A percentile compares a stretch with the other conserved stretches of the same genome.
These are phyloP conservation scores for Podosphaera aphanis DNA, from an alignment of 2,329 filamentous ascomycete species.

Conservation along the genomic window DNA sequence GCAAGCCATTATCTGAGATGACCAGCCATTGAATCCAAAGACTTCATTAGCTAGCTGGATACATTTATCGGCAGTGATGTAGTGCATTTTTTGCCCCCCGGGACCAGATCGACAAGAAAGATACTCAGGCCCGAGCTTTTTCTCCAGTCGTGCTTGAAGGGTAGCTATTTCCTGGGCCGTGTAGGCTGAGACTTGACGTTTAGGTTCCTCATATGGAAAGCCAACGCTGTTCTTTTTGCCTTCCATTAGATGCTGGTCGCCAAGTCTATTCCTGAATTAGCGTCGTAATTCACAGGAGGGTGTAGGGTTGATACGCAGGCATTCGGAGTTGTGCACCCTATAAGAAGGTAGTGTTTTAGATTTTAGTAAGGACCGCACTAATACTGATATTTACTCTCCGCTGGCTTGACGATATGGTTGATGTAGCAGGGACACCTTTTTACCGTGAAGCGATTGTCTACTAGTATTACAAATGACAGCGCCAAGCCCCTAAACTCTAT, in stretches of 20 bases:
- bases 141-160: constrained; percentile 65
- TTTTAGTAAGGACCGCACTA: background rate
- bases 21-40: constrained; percentile 96
- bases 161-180: constrained; percentile 81
- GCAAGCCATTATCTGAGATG: constrained; percentile 79
- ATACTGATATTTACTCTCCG: background rate
- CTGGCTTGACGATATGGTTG: background rate
- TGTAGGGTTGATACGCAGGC: constrained; percentile 21
- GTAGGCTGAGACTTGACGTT: constrained; percentile 50
- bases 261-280: constrained; percentile 27
- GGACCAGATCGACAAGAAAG: constrained; percentile 70
- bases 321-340: constrained; percentile 14
- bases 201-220: constrained; percentile 40
- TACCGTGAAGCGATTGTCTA: background rate
- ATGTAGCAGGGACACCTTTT: too few species aligned
- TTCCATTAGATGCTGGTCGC: constrained; percentile 33
- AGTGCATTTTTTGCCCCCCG: constrained; percentile 69
- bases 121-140: constrained; percentile 87
- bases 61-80: constrained; percentile 87
- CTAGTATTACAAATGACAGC: background rate
- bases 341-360: constrained; percentile 2
- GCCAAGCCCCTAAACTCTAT: too few species aligned
- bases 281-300: background rate
- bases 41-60: constrained; percentile 89
- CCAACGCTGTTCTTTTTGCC: constrained; percentile 27